Percentiles rank a stretch among this genome's conserved stretches.
These are phyloP conservation scores for Alternaria sp. DNA, from an alignment of 2,329 filamentous ascomycete genomes.

Conservation along the genomic window DNA sequence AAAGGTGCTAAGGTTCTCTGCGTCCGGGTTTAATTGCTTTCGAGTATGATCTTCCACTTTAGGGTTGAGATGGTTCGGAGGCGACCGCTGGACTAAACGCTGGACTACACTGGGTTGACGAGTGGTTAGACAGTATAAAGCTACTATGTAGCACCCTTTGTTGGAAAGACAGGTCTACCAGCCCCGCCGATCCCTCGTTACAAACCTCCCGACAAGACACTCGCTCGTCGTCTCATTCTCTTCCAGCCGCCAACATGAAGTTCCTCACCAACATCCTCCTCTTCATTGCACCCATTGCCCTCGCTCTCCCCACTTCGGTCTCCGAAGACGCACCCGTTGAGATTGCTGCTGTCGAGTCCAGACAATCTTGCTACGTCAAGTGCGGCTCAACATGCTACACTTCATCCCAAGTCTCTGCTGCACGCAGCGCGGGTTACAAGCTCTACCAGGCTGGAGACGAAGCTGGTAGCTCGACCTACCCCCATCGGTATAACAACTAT, in stretches of 20 bases:
- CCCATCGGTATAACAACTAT: conserved; percentile 66
- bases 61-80: conserved; percentile 17
- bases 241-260: conserved; percentile 18
- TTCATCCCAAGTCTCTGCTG: conserved; percentile 56
- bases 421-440: conserved; percentile 59
- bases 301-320: conserved; percentile 28
- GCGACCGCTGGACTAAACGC: conserved; percentile 12
- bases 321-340: conserved; percentile 11
- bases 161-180: conserved; percentile 5
- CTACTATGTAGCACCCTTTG: neutral
- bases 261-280: conserved; percentile 27
- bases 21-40: conserved; percentile 19
- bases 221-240: conserved; percentile 11
- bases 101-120: neutral
- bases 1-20: conserved; percentile 6
- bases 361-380: conserved; percentile 55
- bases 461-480: conserved; percentile 57
- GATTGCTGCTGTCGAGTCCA: conserved; percentile 34
- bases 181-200: conserved; percentile 10
- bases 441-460: conserved; percentile 53
- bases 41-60: conserved; percentile 18
- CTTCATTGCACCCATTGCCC: conserved; percentile 19
- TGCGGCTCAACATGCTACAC: conserved; percentile 64
- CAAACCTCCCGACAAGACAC: conserved; percentile 5
- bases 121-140: conserved; percentile 9